Evolutionary conservation across 371 early-diverging fungal species (phyloP), one percentile per base, ranked within the genome.

Genomic region (Racocetra persica): DNA sequence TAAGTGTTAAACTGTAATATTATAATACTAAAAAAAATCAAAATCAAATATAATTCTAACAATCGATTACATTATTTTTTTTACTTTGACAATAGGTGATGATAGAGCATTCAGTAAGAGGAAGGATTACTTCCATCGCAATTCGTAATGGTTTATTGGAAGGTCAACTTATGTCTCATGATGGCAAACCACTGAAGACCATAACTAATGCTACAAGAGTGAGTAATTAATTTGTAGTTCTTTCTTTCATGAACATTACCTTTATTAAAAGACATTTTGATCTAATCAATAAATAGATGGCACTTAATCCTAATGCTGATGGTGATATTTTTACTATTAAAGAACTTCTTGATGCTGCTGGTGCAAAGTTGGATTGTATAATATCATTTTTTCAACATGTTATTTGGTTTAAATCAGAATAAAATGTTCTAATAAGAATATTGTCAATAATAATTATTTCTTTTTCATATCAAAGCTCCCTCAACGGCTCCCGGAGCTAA

Each of bases 91-190:
- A 52, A 20, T n/a, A 76, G 77, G 32, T 91, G n/a, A 85, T 84
- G 84, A 77, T 90, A 51, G 91, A 90, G 57, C 91, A 91, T 81
- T 85, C 88, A 32, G 85, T 91, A 36, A 85, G 88, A 18, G 85
- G 86, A 10, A 77, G 84, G 57, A 70, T 81, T 1, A 84, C 85
- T 4, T 82, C 82, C 2, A 36, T 86, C 8, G 82, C 86, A 60
- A 70, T 84, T 24, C 84, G 88, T 38, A 86, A 85, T 51, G 85
- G 87, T 49, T 69, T 83, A 32, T 83, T 88, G 83, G 82, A 74
- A 36, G 85, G 85, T 7, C 24, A 26, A 24, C 26, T 84, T 3
- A 20, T 69, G 13, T 36, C 32, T 24, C 4, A 22, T 22, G 24
- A 79, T 11, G 55, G 57, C 11, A 55, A 36, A 28, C 41, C 60